A percentile compares a stretch with the other conserved stretches of the same genome.
phyloP scores from a whole-genome alignment of 495 filamentous ascomycete species.

The Aspergillus haitiensis region DNA sequence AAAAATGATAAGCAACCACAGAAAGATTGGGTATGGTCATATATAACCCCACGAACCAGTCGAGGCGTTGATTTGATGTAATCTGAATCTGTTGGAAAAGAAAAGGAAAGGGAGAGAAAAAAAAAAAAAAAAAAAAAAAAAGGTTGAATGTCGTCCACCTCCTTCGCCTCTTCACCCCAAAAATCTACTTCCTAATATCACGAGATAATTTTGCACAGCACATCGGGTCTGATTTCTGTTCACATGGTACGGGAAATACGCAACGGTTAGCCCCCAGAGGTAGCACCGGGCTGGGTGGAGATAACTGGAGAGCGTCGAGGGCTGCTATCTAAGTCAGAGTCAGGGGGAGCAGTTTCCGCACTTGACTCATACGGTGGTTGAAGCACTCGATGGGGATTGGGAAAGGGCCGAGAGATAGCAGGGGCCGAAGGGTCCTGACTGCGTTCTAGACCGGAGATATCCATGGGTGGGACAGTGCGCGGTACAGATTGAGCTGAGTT shows the following conservation, averaged over 20 bases:
- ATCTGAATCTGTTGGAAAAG: neutral
- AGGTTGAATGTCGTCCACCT: neutral
- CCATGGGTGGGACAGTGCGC: neutral
- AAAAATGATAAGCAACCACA: neutral
- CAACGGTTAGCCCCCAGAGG: neutral
- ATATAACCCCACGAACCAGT: conserved; percentile 9
- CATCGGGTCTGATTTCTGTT: neutral
- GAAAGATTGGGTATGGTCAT: neutral
- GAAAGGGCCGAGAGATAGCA: too few species aligned
- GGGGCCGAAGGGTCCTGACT: conserved; percentile 1
- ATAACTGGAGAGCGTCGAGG: conserved; percentile 10
- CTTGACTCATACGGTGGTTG: conserved; percentile 14
- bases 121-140: neutral
- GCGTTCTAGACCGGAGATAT: conserved; percentile 5
- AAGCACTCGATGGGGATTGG: conserved; percentile 2
- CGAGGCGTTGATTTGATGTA: conserved; percentile 1
- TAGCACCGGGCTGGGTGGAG: neutral
- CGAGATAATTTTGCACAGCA: too few species aligned
- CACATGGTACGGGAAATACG: neutral
- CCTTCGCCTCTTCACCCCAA: neutral
- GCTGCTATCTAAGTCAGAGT: conserved; percentile 22
- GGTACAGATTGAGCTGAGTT: conserved; percentile 1
- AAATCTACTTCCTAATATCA: neutral
- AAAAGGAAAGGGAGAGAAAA: neutral
- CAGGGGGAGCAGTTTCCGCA: conserved; percentile 11